Conservation (phyloP, 768 basidiomycete species). For the Daedaleopsis sinensis region DNA sequence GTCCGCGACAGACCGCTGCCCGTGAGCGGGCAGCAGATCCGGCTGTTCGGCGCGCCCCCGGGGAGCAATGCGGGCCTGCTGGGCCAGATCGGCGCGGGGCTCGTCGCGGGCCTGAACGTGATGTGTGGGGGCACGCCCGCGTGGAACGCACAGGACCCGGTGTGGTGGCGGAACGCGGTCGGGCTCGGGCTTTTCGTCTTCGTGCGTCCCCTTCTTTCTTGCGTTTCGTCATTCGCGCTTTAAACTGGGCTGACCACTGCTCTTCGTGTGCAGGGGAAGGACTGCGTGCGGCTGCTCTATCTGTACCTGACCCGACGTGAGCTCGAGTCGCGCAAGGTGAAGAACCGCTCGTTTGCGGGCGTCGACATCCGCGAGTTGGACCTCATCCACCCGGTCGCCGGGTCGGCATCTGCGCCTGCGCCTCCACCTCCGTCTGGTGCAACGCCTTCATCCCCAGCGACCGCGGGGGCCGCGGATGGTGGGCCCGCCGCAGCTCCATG, state of each 20-base stretch:
- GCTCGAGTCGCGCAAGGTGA: constrained; percentile 66
- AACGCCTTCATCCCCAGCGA: too few relatives aligned
- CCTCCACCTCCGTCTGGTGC: too few relatives aligned
- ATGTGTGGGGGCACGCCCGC: constrained; percentile 58
- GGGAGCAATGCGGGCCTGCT: constrained; percentile 22
- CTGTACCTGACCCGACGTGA: constrained; percentile 74
- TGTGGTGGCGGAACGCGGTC: constrained; percentile 78
- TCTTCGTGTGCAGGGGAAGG: constrained; percentile 54
- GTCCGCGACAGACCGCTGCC: constrained; percentile 15
- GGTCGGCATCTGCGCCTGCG: too few relatives aligned
- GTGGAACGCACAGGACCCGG: constrained; percentile 73
- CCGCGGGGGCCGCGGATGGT: too few relatives aligned
- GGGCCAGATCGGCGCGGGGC: constrained; percentile 30
- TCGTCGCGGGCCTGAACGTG: constrained; percentile 45
- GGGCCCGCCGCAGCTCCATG: too few relatives aligned
- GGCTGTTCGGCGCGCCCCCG: constrained; percentile 3
- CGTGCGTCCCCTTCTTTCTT: constrained; percentile 39
- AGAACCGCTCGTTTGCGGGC: constrained; percentile 71
- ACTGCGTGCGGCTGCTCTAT: constrained; percentile 67
- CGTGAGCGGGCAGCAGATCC: background rate
- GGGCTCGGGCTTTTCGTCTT: constrained; percentile 71
- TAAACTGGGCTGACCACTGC: background rate
- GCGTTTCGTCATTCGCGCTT: background rate
- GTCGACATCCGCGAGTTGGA: constrained; percentile 71
- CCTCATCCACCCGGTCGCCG: constrained; percentile 41